Percentiles rank a stretch among this genome's conserved stretches.
These are phyloP conservation scores for Dactylis glomerata DNA, from an alignment of 176 grass and related monocot genomes.

Conservation along the genomic window DNA sequence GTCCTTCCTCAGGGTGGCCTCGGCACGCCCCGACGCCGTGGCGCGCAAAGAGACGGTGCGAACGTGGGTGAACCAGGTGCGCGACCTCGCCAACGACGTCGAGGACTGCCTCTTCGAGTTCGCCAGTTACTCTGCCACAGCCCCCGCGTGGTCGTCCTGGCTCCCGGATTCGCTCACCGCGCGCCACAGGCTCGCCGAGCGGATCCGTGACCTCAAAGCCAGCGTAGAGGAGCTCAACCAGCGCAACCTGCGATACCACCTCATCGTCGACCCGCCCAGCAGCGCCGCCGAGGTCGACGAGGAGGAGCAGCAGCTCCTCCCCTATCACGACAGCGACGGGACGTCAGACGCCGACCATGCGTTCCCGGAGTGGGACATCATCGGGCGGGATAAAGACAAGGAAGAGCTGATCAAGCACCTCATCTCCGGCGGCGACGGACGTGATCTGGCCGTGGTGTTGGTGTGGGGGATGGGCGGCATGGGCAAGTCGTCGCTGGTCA, in stretches of 20 bases:
- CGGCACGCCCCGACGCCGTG: neutral
- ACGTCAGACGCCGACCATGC: too few relatives aligned
- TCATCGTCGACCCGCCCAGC: neutral
- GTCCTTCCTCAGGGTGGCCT: slow-evolving; percentile 9
- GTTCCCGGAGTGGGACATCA: too few relatives aligned
- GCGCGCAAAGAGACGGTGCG: neutral
- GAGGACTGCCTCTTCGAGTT: slow-evolving; percentile 40
- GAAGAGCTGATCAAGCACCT: too few relatives aligned
- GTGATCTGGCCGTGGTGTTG: too few relatives aligned
- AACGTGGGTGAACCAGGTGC: neutral
- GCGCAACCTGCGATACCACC: neutral
- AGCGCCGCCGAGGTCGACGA: too few relatives aligned
- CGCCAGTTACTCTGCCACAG: neutral
- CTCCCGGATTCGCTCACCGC: neutral
- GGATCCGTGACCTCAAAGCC: slow-evolving; percentile 24
- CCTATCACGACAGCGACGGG: neutral
- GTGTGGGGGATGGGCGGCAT: too few relatives aligned
- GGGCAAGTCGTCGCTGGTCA: too few relatives aligned
- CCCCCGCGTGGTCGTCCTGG: neutral
- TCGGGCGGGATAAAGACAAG: too few relatives aligned
- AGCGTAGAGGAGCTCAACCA: slow-evolving; percentile 28
- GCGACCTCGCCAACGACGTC: slow-evolving; percentile 30
- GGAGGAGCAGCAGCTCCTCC: neutral
- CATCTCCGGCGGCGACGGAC: too few relatives aligned
- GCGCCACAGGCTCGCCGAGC: slow-evolving; percentile 4